Evolutionary conservation across 805 yeast genomes (phyloP).

Genomic region (Metschnikowia aberdeeniae): DNA sequence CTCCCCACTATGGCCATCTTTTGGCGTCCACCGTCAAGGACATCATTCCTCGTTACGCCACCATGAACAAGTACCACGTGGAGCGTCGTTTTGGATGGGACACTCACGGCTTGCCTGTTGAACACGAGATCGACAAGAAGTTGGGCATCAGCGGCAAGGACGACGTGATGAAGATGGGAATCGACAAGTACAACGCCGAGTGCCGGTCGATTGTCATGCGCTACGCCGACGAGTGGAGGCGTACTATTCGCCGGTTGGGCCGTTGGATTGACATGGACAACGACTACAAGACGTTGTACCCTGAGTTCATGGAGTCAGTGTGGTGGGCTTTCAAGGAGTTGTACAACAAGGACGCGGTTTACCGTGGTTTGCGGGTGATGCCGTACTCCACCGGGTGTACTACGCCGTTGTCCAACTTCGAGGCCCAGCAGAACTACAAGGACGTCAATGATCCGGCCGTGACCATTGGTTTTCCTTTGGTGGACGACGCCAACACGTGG

Average conservation of each 20-base stretch:
- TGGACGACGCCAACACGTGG: constrained; percentile 74
- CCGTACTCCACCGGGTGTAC: constrained; percentile 98
- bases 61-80: constrained; percentile 94
- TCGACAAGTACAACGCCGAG: constrained; percentile 88
- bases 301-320: constrained; percentile 93
- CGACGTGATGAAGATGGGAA: constrained; percentile 92
- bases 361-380: constrained; percentile 96
- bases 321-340: constrained; percentile 98
- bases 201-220: constrained; percentile 98
- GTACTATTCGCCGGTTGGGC: constrained; percentile 89
- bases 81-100: constrained; percentile 99
- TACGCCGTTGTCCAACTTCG: constrained; percentile 94
- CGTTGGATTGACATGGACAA: constrained; percentile 99
- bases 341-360: constrained; percentile 80
- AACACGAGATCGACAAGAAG: constrained; percentile 97
- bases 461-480: constrained; percentile 80
- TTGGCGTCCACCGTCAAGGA: constrained; percentile 96
- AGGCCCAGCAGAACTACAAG: constrained; percentile 97
- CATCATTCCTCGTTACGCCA: constrained; percentile 95
- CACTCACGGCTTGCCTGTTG: constrained; percentile 98
- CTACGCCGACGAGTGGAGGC: constrained; percentile 92
- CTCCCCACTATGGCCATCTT: constrained; percentile 98
- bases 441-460: constrained; percentile 97
- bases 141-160: constrained; percentile 89
- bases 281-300: constrained; percentile 95